Conservation (phyloP, 345 rosid genomes). For the Angophora floribunda region DNA sequence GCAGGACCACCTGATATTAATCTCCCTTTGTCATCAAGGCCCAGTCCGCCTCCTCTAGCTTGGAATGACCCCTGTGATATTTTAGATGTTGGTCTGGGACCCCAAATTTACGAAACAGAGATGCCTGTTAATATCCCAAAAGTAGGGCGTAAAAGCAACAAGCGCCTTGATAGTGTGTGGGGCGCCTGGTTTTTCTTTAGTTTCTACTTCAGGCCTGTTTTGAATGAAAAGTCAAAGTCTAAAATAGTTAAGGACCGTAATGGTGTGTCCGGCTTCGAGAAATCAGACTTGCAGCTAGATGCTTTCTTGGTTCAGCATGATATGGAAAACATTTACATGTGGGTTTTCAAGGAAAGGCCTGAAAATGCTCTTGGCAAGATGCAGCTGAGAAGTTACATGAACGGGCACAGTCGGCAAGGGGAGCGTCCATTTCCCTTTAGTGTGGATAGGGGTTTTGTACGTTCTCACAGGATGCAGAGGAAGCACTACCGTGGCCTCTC, state of each 20-base stretch:
- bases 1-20: slow-evolving; percentile 40
- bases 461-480: slow-evolving; percentile 54
- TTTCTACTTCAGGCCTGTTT: slow-evolving; percentile 39
- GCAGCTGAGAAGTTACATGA: slow-evolving; percentile 52
- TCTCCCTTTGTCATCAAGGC: slow-evolving; percentile 29
- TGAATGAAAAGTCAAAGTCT: slow-evolving; percentile 36
- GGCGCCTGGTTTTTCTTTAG: slow-evolving; percentile 53
- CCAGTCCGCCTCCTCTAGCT: slow-evolving; percentile 21
- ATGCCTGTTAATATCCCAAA: slow-evolving; percentile 21
- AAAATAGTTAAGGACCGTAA: slow-evolving; percentile 22
- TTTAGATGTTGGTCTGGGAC: slow-evolving; percentile 26
- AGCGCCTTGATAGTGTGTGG: slow-evolving; percentile 41
- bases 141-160: slow-evolving; percentile 23
- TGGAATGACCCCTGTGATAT: slow-evolving; percentile 38
- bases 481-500: slow-evolving; percentile 49
- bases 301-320: slow-evolving; percentile 43
- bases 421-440: slow-evolving; percentile 44
- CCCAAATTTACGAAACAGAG: slow-evolving; percentile 27
- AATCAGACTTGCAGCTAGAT: slow-evolving; percentile 35
- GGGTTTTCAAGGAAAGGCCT: slow-evolving; percentile 47
- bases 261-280: slow-evolving; percentile 33
- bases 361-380: slow-evolving; percentile 47
- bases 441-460: slow-evolving; percentile 39
- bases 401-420: slow-evolving; percentile 47
- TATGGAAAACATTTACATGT: slow-evolving; percentile 54